phyloP scores from a whole-genome alignment of 1,284 basidiomycete genomes.

The Ganoderma leucocontextum region DNA sequence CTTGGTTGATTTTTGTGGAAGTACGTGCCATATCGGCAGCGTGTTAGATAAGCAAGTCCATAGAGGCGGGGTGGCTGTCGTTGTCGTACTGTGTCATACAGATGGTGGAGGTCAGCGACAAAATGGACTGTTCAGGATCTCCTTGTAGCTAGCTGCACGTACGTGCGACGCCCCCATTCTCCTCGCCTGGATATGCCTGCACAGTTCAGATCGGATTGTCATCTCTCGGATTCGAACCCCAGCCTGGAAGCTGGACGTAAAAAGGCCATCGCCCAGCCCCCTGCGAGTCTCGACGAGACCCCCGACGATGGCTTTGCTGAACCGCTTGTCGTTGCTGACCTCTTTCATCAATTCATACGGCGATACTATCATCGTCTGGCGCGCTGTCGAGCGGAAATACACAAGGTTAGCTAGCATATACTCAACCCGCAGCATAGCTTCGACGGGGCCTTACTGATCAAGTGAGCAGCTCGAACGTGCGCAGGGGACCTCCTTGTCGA shows the following conservation, averaged over 20 bases:
- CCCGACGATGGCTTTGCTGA: slow-evolving; percentile 50
- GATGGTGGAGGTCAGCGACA: too few species aligned
- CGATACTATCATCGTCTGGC: slow-evolving; percentile 44
- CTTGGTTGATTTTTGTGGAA: too few species aligned
- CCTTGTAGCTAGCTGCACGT: slow-evolving; percentile 26
- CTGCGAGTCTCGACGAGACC: slow-evolving; percentile 50
- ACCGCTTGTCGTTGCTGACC: slow-evolving; percentile 54
- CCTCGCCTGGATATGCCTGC: slow-evolving; percentile 51
- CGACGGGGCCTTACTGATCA: slow-evolving; percentile 44
- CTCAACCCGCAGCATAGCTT: not conserved
- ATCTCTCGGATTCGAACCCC: not conserved
- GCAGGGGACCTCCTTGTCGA: slow-evolving; percentile 52
- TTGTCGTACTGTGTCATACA: too few species aligned
- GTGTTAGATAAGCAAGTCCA: too few species aligned
- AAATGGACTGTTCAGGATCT: not conserved
- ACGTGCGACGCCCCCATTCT: slow-evolving; percentile 60
- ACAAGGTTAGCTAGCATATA: not conserved
- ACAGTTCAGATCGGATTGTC: too few species aligned
- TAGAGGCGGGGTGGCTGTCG: too few species aligned
- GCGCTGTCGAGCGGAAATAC: slow-evolving; percentile 35
- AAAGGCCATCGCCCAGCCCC: slow-evolving; percentile 54
- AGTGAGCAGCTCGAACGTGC: slow-evolving; percentile 49
- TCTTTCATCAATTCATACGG: slow-evolving; percentile 53
- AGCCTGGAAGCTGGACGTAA: slow-evolving; percentile 35
- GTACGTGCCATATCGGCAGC: too few species aligned